These are phyloP conservation scores for Houttuynia cordata DNA, from an alignment of 164 flowering plant species.

Conservation along the genomic window DNA sequence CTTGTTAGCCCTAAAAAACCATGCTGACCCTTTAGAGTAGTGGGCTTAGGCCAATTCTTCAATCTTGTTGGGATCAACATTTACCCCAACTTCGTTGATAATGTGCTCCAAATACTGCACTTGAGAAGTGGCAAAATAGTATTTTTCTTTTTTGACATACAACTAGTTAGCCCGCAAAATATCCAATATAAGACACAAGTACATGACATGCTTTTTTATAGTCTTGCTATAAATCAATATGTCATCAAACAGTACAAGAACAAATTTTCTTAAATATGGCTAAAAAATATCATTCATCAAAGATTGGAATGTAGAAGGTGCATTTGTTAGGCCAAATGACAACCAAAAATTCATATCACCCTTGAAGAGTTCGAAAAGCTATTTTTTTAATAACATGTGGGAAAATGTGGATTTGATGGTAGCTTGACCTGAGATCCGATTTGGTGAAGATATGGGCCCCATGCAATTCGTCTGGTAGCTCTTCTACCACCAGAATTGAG, in stretches of 20 bases:
- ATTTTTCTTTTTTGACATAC: background rate
- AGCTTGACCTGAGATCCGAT: conserved; percentile 1
- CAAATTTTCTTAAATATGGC: background rate
- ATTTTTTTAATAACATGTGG: background rate
- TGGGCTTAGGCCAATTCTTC: background rate
- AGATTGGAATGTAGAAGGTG: background rate
- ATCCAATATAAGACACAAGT: background rate
- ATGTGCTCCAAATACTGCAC: background rate
- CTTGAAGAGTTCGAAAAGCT: background rate
- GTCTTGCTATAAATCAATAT: background rate
- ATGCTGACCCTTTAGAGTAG: background rate
- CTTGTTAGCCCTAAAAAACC: background rate
- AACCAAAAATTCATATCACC: conserved; percentile 4
- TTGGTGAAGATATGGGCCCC: background rate
- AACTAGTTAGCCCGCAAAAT: background rate
- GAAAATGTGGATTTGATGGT: conserved; percentile 1
- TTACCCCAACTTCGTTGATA: background rate
- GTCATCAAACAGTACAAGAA: background rate
- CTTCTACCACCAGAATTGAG: background rate
- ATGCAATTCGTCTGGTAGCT: background rate
- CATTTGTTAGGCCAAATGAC: too few relatives aligned
- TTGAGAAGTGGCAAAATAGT: background rate
- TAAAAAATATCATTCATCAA: background rate
- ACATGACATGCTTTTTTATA: background rate
- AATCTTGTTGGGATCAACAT: background rate